phyloP scores from a whole-genome alignment of 2,329 filamentous ascomycete genomes.

The Botrytis squamosa region DNA sequence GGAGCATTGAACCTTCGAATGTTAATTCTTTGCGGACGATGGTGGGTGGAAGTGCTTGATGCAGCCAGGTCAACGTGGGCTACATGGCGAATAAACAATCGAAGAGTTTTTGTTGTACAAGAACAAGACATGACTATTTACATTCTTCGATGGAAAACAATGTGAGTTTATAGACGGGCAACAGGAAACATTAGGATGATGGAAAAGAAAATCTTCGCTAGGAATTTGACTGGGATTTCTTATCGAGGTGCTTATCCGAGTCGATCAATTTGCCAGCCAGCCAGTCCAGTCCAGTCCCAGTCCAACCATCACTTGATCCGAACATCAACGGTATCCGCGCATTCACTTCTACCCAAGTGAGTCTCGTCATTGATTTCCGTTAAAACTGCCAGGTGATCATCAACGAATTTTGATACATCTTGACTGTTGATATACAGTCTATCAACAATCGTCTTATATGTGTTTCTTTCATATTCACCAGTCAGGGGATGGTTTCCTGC shows the following conservation, averaged over 20 bases:
- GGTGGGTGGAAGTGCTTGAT: neutral
- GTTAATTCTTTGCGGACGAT: neutral
- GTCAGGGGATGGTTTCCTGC: neutral
- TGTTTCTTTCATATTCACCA: neutral
- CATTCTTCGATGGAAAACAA: neutral
- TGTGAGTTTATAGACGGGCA: neutral
- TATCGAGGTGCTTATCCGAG: conserved; percentile 13
- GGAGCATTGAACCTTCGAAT: conserved; percentile 15
- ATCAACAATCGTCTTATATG: neutral
- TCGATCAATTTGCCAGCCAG: neutral
- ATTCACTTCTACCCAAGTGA: neutral
- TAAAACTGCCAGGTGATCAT: neutral
- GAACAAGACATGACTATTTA: conserved; percentile 35
- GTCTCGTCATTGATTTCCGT: neutral
- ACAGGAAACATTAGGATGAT: conserved; percentile 4
- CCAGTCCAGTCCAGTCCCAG: neutral
- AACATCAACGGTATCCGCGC: neutral
- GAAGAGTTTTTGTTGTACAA: conserved; percentile 33
- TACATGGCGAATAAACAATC: conserved; percentile 36
- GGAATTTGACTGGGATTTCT: conserved; percentile 8
- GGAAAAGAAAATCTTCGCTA: conserved; percentile 19
- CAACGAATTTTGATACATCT: neutral
- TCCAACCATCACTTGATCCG: neutral
- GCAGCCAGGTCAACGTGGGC: conserved; percentile 35
- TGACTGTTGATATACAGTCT: neutral